phyloP scores from a whole-genome alignment of 352 stramenopile genomes.

The Phytophthora parvispora region DNA sequence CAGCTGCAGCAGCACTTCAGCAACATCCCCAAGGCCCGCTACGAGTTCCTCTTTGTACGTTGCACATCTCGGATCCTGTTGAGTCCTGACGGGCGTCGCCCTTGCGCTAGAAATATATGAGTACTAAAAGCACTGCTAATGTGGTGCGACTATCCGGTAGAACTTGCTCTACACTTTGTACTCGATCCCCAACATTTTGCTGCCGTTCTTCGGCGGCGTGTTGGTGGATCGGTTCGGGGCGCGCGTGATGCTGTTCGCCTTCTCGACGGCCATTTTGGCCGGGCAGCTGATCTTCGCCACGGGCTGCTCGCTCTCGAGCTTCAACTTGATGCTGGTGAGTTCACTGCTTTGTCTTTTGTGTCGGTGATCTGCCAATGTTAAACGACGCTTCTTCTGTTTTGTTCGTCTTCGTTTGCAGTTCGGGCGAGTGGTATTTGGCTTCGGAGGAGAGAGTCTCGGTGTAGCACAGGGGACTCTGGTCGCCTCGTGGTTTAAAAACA shows the following conservation, averaged over 20 bases:
- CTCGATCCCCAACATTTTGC: conserved; percentile 93
- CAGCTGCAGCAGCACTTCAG: conserved; percentile 90
- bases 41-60: conserved; percentile 87
- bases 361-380: background rate
- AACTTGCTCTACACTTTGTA: conserved; percentile 96
- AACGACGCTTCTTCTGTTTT: conserved; percentile 5
- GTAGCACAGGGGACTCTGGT: conserved; percentile 93
- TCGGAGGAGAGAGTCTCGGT: conserved; percentile 93
- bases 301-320: conserved; percentile 81
- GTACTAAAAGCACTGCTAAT: background rate
- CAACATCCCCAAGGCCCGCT: conserved; percentile 75
- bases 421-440: conserved; percentile 93
- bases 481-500: conserved; percentile 95
- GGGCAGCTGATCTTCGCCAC: conserved; percentile 93
- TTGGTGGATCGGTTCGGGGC: conserved; percentile 92
- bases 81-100: no score
- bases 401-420: conserved; percentile 48
- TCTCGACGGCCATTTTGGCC: conserved; percentile 83
- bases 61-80: background rate
- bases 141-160: conserved; percentile 37
- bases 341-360: background rate
- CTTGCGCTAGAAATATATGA: no score
- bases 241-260: conserved; percentile 86
- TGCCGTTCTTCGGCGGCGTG: conserved; percentile 95
- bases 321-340: conserved; percentile 82